Percentiles rank a stretch among this genome's conserved stretches.
phyloP scores from a whole-genome alignment of 331 rosid genomes.

The Dryas integrifolia region DNA sequence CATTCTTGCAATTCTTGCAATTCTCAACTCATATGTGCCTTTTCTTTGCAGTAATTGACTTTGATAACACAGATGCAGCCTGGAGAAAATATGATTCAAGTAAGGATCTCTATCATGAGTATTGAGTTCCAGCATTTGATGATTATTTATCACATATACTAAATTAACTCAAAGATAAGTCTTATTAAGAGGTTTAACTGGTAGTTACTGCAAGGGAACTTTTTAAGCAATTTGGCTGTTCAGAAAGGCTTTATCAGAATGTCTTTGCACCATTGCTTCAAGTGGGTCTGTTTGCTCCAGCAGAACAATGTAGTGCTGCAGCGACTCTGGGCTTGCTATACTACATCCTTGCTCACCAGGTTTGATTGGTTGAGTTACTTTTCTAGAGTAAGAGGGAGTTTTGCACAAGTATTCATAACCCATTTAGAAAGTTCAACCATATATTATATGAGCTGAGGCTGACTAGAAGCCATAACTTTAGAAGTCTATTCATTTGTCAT shows the following conservation, averaged over 20 bases:
- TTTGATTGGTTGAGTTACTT: constrained; percentile 19
- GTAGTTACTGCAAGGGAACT: constrained; percentile 62
- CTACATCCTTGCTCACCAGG: constrained; percentile 59
- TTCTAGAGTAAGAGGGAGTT: background rate
- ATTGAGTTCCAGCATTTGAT: constrained; percentile 15
- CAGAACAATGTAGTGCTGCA: constrained; percentile 65
- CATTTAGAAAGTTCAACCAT: background rate
- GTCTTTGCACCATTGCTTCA: constrained; percentile 53
- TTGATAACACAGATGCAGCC: constrained; percentile 55
- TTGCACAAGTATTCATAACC: background rate
- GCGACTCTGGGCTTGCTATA: constrained; percentile 49
- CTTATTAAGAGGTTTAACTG: constrained; percentile 35
- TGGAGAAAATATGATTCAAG: constrained; percentile 57
- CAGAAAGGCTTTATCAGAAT: constrained; percentile 46
- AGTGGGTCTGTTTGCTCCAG: constrained; percentile 52
- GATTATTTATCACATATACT: background rate
- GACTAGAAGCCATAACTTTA: background rate
- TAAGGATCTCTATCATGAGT: constrained; percentile 30
- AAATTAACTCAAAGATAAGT: constrained; percentile 9
- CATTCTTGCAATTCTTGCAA: constrained; percentile 2
- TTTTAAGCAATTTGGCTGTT: constrained; percentile 51
- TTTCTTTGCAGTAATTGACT: constrained; percentile 48
- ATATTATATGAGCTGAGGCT: background rate
- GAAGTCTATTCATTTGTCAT: constrained; percentile 1
- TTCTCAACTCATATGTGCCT: background rate